Base-by-base conservation (phyloP, 2,329 filamentous ascomycete species). In the Colletotrichum lini region DNA sequence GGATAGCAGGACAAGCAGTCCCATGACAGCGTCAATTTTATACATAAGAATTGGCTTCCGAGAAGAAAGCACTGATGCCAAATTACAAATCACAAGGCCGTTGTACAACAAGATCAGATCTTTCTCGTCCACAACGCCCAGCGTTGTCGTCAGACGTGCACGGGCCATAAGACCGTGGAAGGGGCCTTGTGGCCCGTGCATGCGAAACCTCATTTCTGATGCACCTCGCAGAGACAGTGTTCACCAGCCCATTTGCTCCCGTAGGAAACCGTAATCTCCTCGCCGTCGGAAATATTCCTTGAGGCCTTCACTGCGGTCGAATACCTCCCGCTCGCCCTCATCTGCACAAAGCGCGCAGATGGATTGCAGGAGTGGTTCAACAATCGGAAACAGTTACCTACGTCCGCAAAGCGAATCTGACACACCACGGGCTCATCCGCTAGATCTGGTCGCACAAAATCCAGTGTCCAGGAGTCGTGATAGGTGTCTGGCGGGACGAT, bases 321-420 rank as follows among this genome's bases (percentile, higher is more conserved):
- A 52, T 63, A 63, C 26, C 44, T 63, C n/a, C 60, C 60, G 35
- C 60, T 52, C 35, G 18, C 16, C n/a, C 47, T 63, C 16, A 52
- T 42, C 45, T 63, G 60, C 60, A 52, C 23, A 21, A 63, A 52
- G 16, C 42, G 38, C n/a, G 60, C 47, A 40, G 45, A 52, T 21
- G 44, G 60, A 21, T 53, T 30, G 60, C 49, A 52, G 45, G 60
- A 50, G 42, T 63, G 60, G 42, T 63, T 63, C 44, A 63, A n/a
- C 38, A 63, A 42, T 30, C 60, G 52, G 30, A 63, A 63, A 40
- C 45, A 53, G 49, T 53, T 63, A 30, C 60, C 60, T 63, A 2
- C 40, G 15, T 63, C 26, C 35, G 35, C 47, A 16, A 35, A 38
- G 35, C 35, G 47, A 38, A 63, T 23, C 30, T 61, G 58, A 26